phyloP scores from a whole-genome alignment of 2,329 filamentous ascomycete genomes.

The Boeremia exigua region DNA sequence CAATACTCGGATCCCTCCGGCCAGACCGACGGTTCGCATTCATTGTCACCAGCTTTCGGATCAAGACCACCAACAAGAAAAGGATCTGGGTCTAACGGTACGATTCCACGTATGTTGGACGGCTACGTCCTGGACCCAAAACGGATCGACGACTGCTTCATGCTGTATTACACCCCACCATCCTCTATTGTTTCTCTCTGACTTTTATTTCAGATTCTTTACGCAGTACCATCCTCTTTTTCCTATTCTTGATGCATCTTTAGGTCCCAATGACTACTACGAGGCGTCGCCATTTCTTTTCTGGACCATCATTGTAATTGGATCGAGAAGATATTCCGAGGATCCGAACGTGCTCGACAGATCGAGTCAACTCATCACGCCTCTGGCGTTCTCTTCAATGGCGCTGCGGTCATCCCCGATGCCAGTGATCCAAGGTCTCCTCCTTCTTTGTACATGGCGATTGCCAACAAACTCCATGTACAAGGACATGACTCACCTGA shows the following conservation, averaged over 20 bases:
- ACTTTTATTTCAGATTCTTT: slow-evolving; percentile 38
- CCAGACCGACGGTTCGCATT: slow-evolving; percentile 35
- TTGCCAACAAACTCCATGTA: slow-evolving; percentile 51
- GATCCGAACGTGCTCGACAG: slow-evolving; percentile 45
- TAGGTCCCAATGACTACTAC: slow-evolving; percentile 43
- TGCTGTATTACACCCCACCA: slow-evolving; percentile 28
- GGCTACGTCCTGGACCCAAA: slow-evolving; percentile 42
- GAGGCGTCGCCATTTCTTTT: slow-evolving; percentile 47
- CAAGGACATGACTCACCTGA: slow-evolving; percentile 49
- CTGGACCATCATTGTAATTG: slow-evolving; percentile 50
- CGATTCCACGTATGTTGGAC: slow-evolving; percentile 37
- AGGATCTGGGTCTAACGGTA: slow-evolving; percentile 24
- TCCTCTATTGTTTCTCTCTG: slow-evolving; percentile 9
- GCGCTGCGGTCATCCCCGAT: slow-evolving; percentile 46
- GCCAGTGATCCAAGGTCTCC: slow-evolving; percentile 49
- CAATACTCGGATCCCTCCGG: slow-evolving; percentile 38
- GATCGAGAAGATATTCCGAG: slow-evolving; percentile 46
- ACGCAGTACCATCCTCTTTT: slow-evolving; percentile 43
- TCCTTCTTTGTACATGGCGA: slow-evolving; percentile 51
- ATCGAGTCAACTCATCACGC: slow-evolving; percentile 43
- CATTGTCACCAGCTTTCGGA: slow-evolving; percentile 40
- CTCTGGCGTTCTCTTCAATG: slow-evolving; percentile 47
- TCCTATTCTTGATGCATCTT: slow-evolving; percentile 41
- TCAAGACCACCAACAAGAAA: slow-evolving; percentile 34
- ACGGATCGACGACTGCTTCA: slow-evolving; percentile 45